These are phyloP conservation scores for Kodamaea arcana DNA, from an alignment of 1,139 yeast genomes.

Conservation along the genomic window DNA sequence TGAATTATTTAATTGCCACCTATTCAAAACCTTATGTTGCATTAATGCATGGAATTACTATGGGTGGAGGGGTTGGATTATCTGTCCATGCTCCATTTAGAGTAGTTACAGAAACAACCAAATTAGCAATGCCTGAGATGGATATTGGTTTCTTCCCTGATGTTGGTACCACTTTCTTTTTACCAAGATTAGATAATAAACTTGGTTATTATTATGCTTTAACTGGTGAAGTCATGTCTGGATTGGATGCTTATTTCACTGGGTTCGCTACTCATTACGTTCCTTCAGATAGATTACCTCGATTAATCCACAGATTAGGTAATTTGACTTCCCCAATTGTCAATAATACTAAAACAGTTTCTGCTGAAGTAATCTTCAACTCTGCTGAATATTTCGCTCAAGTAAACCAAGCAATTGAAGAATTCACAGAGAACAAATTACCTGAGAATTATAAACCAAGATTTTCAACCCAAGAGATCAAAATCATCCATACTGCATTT, in stretches of 20 bases:
- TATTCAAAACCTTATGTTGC: conserved; percentile 82
- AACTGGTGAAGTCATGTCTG: conserved; percentile 76
- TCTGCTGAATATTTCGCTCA: conserved; percentile 48
- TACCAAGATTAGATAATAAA: conserved; percentile 77
- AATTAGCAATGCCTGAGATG: conserved; percentile 97
- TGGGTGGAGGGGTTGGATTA: conserved; percentile 98
- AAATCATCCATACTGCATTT: conserved; percentile 68
- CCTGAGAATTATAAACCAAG: conserved; percentile 64
- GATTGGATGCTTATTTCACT: conserved; percentile 72
- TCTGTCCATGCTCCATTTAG: conserved; percentile 93
- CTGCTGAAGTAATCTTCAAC: conserved; percentile 22
- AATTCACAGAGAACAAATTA: conserved; percentile 62
- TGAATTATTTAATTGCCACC: conserved; percentile 76
- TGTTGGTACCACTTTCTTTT: conserved; percentile 88
- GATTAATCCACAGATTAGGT: conserved; percentile 60
- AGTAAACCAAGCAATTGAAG: conserved; percentile 72
- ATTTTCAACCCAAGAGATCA: conserved; percentile 52
- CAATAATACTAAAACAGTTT: conserved; percentile 23
- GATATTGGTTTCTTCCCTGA: conserved; percentile 97
- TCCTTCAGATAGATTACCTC: conserved; percentile 58
- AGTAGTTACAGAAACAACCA: conserved; percentile 83
- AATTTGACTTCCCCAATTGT: conserved; percentile 46
- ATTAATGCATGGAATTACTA: conserved; percentile 85
- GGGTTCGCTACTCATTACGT: conserved; percentile 93
- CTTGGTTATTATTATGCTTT: conserved; percentile 82